Base-by-base conservation (phyloP, 208 protist genomes). In the Leishmania arabica region DNA sequence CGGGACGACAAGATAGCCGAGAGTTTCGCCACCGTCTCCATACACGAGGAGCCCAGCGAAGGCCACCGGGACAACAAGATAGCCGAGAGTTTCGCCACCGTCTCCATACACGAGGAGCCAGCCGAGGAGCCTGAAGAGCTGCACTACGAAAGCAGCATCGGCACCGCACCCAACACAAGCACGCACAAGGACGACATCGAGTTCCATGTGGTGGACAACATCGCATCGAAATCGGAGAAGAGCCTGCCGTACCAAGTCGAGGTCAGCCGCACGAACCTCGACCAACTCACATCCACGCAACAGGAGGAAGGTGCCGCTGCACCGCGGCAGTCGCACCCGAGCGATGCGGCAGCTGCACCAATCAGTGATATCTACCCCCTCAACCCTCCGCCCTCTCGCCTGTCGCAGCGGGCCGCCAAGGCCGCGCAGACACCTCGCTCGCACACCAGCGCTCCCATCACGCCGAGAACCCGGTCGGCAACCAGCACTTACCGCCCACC, bases 161-260 rank as follows among this genome's bases (percentile, higher is more conserved):
- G 31, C 49, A 17, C 60, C 2, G 37, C 40, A 31, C 77, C 51
- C 49, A 53, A 71, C 45, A n/a, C 47, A 31, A 47, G 42, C 9
- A 56, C 70, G 2, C 60, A 40, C 62, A 31, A 75, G 27, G 83
- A 76, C 24, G 84, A 88, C 31, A 84, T 88, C 42, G 78, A 82
- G 27, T 75, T 88, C n/a, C 56, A 78, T 8, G 45, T 31, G 42
- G 42, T 34, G n/a, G 45, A 78, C 60, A 71, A 73, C 7, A 37
- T 9, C 72, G 58, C 53, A 37, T 54, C 79, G 17, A 71, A 56
- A 62, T 79, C 83, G 47, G 65, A 77, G 68, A 65, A 78, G 42
- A 86, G 83, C 70, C 58, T 86, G 2, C 13, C n/a, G 65, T 84
- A 81, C 62, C 68, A 86, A 7, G 45, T 81, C 54, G 77, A 82